A percentile compares a stretch with the other conserved stretches of the same genome.
Evolutionary conservation across 495 filamentous ascomycete species (phyloP).

Genomic region (Daldinia grandis): DNA sequence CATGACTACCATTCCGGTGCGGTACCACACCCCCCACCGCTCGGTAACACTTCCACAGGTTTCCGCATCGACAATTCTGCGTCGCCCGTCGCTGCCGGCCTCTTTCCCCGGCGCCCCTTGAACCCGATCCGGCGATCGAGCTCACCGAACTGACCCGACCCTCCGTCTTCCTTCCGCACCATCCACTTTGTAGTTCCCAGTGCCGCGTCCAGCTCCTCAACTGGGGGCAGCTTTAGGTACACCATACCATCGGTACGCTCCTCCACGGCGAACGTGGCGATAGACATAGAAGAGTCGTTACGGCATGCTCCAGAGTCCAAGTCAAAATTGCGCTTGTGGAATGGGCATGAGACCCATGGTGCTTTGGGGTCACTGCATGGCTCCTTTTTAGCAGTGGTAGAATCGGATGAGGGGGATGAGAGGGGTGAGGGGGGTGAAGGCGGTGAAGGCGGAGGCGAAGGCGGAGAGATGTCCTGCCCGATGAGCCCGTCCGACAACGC

Average conservation of each 20-base stretch:
- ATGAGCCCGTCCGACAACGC: conserved; percentile 87
- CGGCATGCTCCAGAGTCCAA: conserved; percentile 77
- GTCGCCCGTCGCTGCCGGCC: conserved; percentile 13
- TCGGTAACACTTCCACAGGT: conserved; percentile 55
- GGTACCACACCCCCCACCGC: conserved; percentile 58
- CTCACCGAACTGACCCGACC: conserved; percentile 64
- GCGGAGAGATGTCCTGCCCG: conserved; percentile 68
- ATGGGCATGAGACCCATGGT: conserved; percentile 88
- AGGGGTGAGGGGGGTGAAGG: conserved; percentile 60
- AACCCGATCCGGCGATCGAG: conserved; percentile 70
- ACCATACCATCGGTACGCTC: conserved; percentile 82
- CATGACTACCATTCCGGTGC: conserved; percentile 73
- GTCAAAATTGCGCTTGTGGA: conserved; percentile 92
- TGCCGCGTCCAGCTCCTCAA: conserved; percentile 84
- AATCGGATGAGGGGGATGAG: conserved; percentile 43
- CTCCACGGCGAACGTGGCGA: conserved; percentile 87
- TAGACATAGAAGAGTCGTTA: conserved; percentile 79
- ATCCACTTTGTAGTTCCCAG: conserved; percentile 86
- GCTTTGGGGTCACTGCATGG: conserved; percentile 52
- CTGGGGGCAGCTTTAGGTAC: conserved; percentile 83
- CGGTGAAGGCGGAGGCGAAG: conserved; percentile 48
- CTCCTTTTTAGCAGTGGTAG: conserved; percentile 13
- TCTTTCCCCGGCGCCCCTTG: conserved; percentile 51
- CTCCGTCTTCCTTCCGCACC: conserved; percentile 76
- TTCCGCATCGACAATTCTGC: conserved; percentile 39